phyloP scores from a whole-genome alignment of 2,329 filamentous ascomycete genomes.

The Fusarium abutilonis region DNA sequence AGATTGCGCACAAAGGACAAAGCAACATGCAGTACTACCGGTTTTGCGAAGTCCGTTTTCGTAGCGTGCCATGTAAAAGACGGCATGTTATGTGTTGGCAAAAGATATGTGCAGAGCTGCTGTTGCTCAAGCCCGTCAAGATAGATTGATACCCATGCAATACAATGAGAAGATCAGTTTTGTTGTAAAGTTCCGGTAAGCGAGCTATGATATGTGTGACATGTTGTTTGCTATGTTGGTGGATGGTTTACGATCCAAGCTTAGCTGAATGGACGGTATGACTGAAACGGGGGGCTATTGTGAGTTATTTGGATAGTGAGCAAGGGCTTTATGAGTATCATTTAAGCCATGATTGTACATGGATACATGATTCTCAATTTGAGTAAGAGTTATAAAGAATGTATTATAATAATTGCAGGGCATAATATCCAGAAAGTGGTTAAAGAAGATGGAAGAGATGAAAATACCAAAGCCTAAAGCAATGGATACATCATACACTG shows the following conservation, averaged over 20 bases:
- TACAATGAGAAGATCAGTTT: neutral
- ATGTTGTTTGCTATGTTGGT: neutral
- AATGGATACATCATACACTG: no score
- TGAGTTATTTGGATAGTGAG: constrained; percentile 1
- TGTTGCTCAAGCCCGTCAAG: constrained; percentile 18
- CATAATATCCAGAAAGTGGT: neutral
- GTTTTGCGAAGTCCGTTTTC: constrained; percentile 6
- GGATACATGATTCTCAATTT: no score
- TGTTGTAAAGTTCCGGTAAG: constrained; percentile 16
- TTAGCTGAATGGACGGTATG: neutral
- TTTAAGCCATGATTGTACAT: no score
- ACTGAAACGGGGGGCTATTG: neutral
- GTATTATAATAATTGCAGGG: no score
- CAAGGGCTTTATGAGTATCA: neutral
- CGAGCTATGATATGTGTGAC: neutral
- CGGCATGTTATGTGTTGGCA: constrained; percentile 17
- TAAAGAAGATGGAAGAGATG: no score
- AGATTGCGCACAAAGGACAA: constrained; percentile 24
- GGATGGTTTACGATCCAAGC: neutral
- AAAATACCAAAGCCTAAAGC: no score
- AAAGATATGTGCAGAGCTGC: constrained; percentile 16
- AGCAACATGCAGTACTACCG: constrained; percentile 29
- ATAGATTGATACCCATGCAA: neutral
- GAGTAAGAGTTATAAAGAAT: no score
- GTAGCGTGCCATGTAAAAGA: constrained; percentile 6